Evolutionary conservation across 768 basidiomycete genomes (phyloP).

Genomic region (Naganishia vishniacii): DNA sequence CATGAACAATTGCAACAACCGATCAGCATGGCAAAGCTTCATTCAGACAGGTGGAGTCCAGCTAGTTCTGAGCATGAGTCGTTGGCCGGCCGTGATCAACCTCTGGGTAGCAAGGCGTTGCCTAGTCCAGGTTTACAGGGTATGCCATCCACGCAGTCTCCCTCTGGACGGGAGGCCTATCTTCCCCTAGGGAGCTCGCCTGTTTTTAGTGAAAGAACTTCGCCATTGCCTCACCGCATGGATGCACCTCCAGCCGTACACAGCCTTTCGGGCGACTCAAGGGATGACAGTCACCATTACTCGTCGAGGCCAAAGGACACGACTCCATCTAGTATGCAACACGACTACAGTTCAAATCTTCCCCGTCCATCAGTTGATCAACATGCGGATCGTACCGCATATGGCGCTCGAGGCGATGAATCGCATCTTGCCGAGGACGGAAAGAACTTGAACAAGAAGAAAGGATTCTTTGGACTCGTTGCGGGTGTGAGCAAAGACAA

Average conservation of each 20-base stretch:
- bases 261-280: background rate
- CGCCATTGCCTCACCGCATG: background rate
- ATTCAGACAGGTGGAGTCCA: constrained; percentile 12
- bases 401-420: background rate
- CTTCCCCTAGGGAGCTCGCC: background rate
- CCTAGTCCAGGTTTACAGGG: background rate
- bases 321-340: no score
- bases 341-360: no score
- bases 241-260: background rate
- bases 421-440: constrained; percentile 7
- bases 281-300: background rate
- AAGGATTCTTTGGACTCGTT: constrained; percentile 17
- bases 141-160: background rate
- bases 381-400: background rate
- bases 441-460: background rate
- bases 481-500: constrained; percentile 8
- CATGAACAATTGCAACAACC: background rate
- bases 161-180: background rate
- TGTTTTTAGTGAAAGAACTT: background rate
- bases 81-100: background rate
- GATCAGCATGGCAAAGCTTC: background rate
- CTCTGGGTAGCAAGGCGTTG: background rate
- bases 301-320: background rate
- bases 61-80: constrained; percentile 22
- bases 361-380: constrained; percentile 4